Evolutionary conservation across 2,329 filamentous ascomycete genomes (phyloP).

Genomic region (Cladorrhinum sp.): DNA sequence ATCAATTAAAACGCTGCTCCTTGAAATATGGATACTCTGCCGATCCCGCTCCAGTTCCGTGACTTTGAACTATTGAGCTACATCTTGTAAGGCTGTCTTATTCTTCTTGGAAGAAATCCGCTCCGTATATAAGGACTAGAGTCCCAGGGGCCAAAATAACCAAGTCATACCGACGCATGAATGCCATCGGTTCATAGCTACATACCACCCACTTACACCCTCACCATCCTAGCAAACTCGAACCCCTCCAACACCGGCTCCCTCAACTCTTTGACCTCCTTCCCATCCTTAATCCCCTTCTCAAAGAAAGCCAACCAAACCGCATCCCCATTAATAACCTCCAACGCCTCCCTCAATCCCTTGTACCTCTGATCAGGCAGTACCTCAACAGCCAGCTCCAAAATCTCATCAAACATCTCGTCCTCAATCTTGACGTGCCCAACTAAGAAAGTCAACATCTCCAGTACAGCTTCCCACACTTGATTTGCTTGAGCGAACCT

Average conservation of each 20-base stretch:
- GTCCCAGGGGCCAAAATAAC: no score
- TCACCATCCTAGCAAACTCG: constrained; percentile 33
- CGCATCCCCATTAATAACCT: constrained; percentile 67
- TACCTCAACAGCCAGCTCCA: constrained; percentile 58
- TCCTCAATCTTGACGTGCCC: constrained; percentile 63
- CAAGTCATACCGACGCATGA: no score
- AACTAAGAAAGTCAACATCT: constrained; percentile 59
- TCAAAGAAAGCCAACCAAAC: constrained; percentile 67
- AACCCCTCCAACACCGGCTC: constrained; percentile 45
- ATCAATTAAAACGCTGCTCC: no score
- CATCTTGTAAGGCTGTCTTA: no score
- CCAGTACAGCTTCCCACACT: constrained; percentile 62
- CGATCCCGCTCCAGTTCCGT: no score
- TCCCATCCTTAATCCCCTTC: constrained; percentile 39
- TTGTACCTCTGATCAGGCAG: constrained; percentile 38
- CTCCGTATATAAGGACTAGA: no score
- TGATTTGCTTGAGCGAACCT: constrained; percentile 60
- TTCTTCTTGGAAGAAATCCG: no score
- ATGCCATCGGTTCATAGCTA: background rate
- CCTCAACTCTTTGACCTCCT: constrained; percentile 26
- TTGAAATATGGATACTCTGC: no score
- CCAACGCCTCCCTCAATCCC: constrained; percentile 56
- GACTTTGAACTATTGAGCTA: no score
- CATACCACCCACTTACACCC: background rate
- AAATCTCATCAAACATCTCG: constrained; percentile 67